Base-by-base conservation (phyloP, 805 yeast genomes). In the Yamadazyma ubonensis region DNA sequence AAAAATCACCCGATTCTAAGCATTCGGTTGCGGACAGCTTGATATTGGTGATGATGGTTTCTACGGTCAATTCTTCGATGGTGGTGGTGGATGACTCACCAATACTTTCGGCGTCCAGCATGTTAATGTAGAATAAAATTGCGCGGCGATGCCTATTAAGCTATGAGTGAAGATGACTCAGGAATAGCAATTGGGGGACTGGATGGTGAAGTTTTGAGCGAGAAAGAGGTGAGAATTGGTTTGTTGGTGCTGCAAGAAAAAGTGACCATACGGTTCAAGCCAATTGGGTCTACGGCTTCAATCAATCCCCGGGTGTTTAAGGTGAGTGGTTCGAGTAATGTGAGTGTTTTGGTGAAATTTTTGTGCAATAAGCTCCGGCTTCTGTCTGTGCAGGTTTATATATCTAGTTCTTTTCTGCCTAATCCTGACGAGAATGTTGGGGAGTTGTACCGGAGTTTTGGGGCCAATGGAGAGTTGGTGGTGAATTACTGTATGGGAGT, bases 251-350 rank as follows among this genome's bases (percentile, higher is more conserved):
- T n/a, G n/a, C n/a, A n/a, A n/a, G 38, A 26, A 15, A 35, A 70
- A 48, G 59, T 79, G 11, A 68, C 75, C 1, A 60, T 80, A 6
- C 57, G 86, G 25, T 76, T 82, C 50, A 76, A 73, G 44, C 73
- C 86, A 2, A 75, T 81, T 23, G 86, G 86, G 0, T 72, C 83
- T 0, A 67, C 79, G 0, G 73, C 75, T 1, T 61, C 64, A 3
- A 60, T 81, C 3, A 59, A 53, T 1, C 85, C 85, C 0, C 59
- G 66, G 2, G 64, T 75, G 1, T 79, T 75, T 52, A 71, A 68
- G 42, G 75, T 77, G 2, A 68, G 78, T 10, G 54, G 67, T 16
- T 59, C 63, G 21, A 79, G 74, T 42, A 70, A 69, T 4, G 69
- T 76, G 35, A 61, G 71, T 3, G 73, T 78, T 1, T 54, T 78